phyloP scores from a whole-genome alignment of 2,329 filamentous ascomycete genomes.

The Paecilomyces fulvus region DNA sequence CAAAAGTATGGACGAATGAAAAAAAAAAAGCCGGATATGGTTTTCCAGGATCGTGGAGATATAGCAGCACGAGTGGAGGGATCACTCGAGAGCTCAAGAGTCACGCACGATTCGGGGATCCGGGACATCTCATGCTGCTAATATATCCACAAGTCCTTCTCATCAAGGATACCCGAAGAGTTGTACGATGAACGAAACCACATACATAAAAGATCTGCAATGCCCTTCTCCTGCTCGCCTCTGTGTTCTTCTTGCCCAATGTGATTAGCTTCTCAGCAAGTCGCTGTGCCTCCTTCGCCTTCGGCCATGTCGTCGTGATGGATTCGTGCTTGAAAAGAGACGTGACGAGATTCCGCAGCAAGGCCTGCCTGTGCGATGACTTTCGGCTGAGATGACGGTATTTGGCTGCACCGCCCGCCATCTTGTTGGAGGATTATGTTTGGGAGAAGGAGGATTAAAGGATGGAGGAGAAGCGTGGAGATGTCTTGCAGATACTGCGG shows the following conservation, averaged over 20 bases:
- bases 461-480: background rate
- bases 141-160: background rate
- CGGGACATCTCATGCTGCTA: background rate
- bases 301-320: slow-evolving; percentile 90
- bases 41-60: background rate
- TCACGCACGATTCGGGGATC: background rate
- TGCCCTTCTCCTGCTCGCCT: slow-evolving; percentile 67
- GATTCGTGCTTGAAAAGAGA: slow-evolving; percentile 89
- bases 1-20: background rate
- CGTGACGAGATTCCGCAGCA: slow-evolving; percentile 92
- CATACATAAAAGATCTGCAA: slow-evolving; percentile 77
- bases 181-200: slow-evolving; percentile 8
- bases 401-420: slow-evolving; percentile 81
- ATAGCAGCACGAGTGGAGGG: background rate
- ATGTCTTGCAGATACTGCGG: background rate
- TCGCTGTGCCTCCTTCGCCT: slow-evolving; percentile 93
- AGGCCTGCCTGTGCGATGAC: slow-evolving; percentile 80
- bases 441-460: background rate
- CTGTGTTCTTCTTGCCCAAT: slow-evolving; percentile 84
- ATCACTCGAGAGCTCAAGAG: background rate
- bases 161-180: background rate
- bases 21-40: background rate
- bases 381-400: slow-evolving; percentile 81
- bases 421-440: slow-evolving; percentile 26
- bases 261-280: slow-evolving; percentile 93